These are phyloP conservation scores for Amphirosellinia nigrospora DNA, from an alignment of 495 filamentous ascomycete species.

Conservation along the genomic window DNA sequence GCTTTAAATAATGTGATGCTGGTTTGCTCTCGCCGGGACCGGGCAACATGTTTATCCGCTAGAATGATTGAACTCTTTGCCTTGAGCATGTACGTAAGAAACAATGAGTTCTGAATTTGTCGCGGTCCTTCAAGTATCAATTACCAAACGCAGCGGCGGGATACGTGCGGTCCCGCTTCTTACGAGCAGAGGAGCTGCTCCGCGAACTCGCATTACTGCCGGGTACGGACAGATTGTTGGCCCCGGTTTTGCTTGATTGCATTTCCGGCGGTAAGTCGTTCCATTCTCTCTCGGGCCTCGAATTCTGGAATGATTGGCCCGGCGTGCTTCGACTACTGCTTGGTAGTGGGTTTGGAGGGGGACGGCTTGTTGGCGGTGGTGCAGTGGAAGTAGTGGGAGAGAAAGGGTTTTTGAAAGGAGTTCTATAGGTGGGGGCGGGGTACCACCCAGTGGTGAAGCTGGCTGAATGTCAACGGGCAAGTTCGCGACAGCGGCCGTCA, in stretches of 20 bases:
- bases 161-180: conserved; percentile 58
- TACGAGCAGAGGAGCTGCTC: conserved; percentile 51
- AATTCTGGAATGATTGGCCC: conserved; percentile 57
- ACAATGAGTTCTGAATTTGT: background rate
- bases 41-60: background rate
- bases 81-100: background rate
- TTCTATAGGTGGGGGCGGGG: background rate
- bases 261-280: conserved; percentile 63
- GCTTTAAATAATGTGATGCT: background rate
- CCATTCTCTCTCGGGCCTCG: conserved; percentile 60
- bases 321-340: conserved; percentile 28
- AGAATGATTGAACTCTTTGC: background rate
- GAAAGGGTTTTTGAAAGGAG: background rate
- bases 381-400: conserved; percentile 26
- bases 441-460: background rate
- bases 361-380: conserved; percentile 9
- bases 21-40: background rate
- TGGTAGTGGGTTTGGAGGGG: conserved; percentile 10
- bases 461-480: background rate
- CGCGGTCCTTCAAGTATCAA: conserved; percentile 4
- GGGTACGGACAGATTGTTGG: conserved; percentile 17
- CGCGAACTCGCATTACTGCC: conserved; percentile 54
- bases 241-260: conserved; percentile 29
- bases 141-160: conserved; percentile 60
- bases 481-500: conserved; percentile 43